Evolutionary conservation across 371 early-diverging fungal species (phyloP), one percentile per base, ranked within the genome.

Genomic region (Rhizopus delemar): DNA sequence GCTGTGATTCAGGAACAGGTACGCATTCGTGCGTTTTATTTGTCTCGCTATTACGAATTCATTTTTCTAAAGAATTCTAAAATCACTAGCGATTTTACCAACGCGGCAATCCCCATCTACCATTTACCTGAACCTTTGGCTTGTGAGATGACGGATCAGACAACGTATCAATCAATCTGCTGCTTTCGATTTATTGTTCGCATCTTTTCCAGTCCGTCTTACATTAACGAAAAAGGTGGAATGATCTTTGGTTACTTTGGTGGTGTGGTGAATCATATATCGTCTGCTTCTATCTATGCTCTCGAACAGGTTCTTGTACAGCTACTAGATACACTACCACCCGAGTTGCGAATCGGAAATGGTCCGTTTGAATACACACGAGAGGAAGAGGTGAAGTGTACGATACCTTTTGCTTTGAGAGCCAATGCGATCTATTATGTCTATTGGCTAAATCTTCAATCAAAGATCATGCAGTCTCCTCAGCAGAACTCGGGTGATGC

Each of bases 1-100:
- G 49, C 54, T 15, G 49, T 53, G 29, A 53, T 66, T 38, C 49
- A 64, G 12, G 67, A 67, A 13, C 74, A 77, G 43, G 46, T 67
- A 0, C 71, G 69, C 65, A 64, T 66, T 8, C 65, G 77, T 8
- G 16, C 69, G 28, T 77, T 59, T 46, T 71, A 71, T 38, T 46
- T 57, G 22, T 55, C 53, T 16, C 65, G 73, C 11, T 69, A 65
- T 56, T 31, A 61, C 13, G 72, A 72, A 31, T 57, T 73, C 38
- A 67, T 56, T 33, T 41, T 76, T 11, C 53, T 53, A n/a, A 70
- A 59, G 22, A 9, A 63, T 4, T 60, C 68, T 31, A 63, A 70
- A n/a, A 61, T 58, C 3, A 41, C 46, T 3, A 60, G 43, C 28
- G 60, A 62, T 13, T 54, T 73, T n/a, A 41, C 65, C 3, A 38